These are phyloP conservation scores for Manihot esculenta DNA, from an alignment of 441 rosid species.

Conservation along the genomic window DNA sequence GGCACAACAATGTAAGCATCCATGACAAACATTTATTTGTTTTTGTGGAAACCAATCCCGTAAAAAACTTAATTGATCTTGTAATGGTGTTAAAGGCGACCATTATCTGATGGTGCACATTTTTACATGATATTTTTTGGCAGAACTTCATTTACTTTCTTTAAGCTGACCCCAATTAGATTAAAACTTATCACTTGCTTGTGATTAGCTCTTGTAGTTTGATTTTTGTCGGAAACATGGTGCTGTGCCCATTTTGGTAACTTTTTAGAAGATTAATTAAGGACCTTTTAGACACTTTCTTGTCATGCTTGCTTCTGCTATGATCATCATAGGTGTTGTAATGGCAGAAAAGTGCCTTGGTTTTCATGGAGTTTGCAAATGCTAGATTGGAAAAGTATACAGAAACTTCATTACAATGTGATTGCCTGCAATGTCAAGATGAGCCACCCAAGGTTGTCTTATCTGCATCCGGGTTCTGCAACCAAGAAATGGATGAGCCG, in stretches of 20 bases:
- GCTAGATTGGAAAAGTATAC: conserved; percentile 28
- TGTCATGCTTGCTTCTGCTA: background rate
- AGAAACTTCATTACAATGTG: conserved; percentile 20
- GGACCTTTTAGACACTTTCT: background rate
- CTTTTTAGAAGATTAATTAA: background rate
- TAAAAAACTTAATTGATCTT: background rate
- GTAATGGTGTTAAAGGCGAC: background rate
- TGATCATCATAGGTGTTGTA: conserved; percentile 36
- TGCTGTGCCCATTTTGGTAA: background rate
- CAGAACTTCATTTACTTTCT: background rate
- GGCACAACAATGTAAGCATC: conserved; percentile 39
- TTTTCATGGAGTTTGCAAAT: conserved; percentile 36
- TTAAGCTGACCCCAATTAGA: background rate
- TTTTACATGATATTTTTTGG: background rate
- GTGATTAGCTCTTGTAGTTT: background rate
- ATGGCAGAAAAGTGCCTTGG: conserved; percentile 36
- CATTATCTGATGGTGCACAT: background rate
- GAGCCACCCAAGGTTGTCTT: conserved; percentile 26
- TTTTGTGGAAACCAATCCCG: conserved; percentile 3
- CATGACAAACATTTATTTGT: background rate
- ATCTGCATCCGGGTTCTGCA: conserved; percentile 25
- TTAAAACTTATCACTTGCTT: background rate
- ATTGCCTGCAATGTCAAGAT: conserved; percentile 18
- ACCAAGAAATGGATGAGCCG: conserved; percentile 31
- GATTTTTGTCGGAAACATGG: no score